These are phyloP conservation scores for Cystobasidium ongulense DNA, from an alignment of 768 basidiomycete genomes.

Conservation along the genomic window DNA sequence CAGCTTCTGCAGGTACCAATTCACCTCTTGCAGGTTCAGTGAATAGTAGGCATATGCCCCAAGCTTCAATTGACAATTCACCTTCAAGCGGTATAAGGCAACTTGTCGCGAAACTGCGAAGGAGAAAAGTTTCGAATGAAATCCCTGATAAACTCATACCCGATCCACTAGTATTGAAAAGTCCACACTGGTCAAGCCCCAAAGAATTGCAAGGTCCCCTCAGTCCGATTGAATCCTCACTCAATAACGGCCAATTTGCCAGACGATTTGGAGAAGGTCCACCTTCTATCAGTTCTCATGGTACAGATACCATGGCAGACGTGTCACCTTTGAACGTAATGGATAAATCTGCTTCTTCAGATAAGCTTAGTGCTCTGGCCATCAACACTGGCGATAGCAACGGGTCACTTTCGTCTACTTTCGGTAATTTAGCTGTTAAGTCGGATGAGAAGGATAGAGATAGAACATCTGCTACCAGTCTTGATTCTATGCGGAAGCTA, in stretches of 20 bases:
- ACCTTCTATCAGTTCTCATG: not conserved
- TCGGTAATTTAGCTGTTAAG: not conserved
- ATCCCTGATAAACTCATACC: not conserved
- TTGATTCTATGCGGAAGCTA: slow-evolving; percentile 36
- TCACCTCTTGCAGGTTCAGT: not conserved
- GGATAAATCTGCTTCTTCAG: not conserved
- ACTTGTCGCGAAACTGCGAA: not conserved
- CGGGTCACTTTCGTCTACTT: not conserved
- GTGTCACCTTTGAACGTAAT: not conserved
- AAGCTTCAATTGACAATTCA: not conserved
- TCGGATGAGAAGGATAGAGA: not conserved
- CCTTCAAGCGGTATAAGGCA: not conserved
- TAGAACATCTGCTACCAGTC: slow-evolving; percentile 16
- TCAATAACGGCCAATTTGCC: not conserved
- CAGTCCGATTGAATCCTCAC: not conserved
- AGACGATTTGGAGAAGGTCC: not conserved
- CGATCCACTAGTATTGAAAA: not conserved
- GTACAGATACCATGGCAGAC: not conserved
- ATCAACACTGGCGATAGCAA: not conserved
- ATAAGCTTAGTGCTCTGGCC: not conserved
- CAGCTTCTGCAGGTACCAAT: not conserved
- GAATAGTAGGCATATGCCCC: not conserved
- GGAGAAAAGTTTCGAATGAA: not conserved
- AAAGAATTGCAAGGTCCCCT: not conserved
- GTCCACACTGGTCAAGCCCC: not conserved